Conservation (phyloP, 768 basidiomycete genomes). For the Pleurotus tuoliensis region DNA sequence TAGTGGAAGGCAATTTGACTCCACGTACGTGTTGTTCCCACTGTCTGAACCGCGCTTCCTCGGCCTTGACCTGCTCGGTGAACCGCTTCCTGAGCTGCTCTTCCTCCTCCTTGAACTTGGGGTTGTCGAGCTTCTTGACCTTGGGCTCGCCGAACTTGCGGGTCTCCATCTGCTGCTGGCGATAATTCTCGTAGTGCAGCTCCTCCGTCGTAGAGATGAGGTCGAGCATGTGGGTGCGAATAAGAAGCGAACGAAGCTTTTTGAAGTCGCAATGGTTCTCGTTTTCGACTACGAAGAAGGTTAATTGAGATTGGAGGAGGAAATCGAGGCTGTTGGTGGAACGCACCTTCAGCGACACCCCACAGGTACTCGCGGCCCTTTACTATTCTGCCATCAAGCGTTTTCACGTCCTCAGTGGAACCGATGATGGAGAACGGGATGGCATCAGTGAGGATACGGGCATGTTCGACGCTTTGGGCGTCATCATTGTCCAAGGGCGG, state of each 20-base stretch:
- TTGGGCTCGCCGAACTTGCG: slow-evolving; percentile 98
- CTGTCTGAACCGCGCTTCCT: slow-evolving; percentile 95
- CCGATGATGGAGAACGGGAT: slow-evolving; percentile 99
- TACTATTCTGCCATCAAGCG: slow-evolving; percentile 85
- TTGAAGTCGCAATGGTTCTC: slow-evolving; percentile 99
- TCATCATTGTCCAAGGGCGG: slow-evolving; percentile 92
- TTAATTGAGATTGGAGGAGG: neutral
- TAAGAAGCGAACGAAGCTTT: slow-evolving; percentile 91
- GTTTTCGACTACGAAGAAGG: slow-evolving; percentile 73
- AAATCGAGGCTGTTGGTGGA: neutral
- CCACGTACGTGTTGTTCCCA: slow-evolving; percentile 95
- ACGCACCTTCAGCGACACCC: slow-evolving; percentile 97
- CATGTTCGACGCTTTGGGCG: slow-evolving; percentile 74
- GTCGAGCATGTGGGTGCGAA: slow-evolving; percentile 98
- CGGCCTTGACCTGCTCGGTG: slow-evolving; percentile 99
- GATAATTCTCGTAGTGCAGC: slow-evolving; percentile 95
- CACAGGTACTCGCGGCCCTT: slow-evolving; percentile 98
- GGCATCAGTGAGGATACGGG: slow-evolving; percentile 79
- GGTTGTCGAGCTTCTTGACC: slow-evolving; percentile 98
- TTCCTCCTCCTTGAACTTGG: slow-evolving; percentile 99
- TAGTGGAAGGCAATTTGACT: slow-evolving; percentile 6
- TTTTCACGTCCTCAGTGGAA: slow-evolving; percentile 91
- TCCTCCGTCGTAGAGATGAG: slow-evolving; percentile 96
- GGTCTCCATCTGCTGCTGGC: slow-evolving; percentile 99
- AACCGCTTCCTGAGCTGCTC: slow-evolving; percentile 95